These are phyloP conservation scores for Rhipidocladum racemiflorum DNA, from an alignment of 176 grass and related monocot species.

Conservation along the genomic window DNA sequence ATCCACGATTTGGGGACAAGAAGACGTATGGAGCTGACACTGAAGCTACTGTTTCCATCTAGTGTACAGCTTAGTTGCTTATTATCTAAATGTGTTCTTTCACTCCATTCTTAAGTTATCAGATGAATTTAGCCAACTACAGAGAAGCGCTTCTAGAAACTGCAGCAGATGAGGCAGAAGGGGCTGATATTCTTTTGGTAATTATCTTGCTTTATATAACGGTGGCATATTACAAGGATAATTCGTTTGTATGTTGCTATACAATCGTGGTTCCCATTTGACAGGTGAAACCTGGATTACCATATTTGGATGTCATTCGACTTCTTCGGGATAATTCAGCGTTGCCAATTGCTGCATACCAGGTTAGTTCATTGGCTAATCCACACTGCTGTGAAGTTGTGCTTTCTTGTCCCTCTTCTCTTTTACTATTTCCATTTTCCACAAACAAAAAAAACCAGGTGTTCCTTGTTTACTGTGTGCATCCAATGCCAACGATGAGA, in stretches of 20 bases:
- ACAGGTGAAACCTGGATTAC: slow-evolving; percentile 94
- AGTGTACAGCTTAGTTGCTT: slow-evolving; percentile 6
- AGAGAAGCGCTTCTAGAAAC: slow-evolving; percentile 94
- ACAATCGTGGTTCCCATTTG: slow-evolving; percentile 14
- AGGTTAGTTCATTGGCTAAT: slow-evolving; percentile 45
- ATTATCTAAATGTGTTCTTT: slow-evolving; percentile 32
- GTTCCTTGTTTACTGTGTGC: neutral
- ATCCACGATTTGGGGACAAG: slow-evolving; percentile 97
- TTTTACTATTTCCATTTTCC: neutral
- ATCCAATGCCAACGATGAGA: neutral
- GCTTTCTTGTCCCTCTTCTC: neutral
- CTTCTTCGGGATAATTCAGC: slow-evolving; percentile 93
- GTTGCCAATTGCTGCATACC: slow-evolving; percentile 95
- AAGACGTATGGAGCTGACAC: slow-evolving; percentile 64
- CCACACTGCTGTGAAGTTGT: neutral
- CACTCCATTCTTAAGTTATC: slow-evolving; percentile 53
- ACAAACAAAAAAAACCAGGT: neutral
- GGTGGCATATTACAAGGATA: neutral
- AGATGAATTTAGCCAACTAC: slow-evolving; percentile 98
- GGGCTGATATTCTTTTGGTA: slow-evolving; percentile 89
- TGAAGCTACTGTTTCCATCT: neutral
- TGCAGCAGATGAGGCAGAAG: slow-evolving; percentile 78
- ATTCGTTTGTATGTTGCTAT: neutral
- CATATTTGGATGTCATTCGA: slow-evolving; percentile 84
- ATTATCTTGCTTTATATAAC: slow-evolving; percentile 20